Base-by-base conservation (phyloP, 139 green algal genomes). In the Micromonas pusilla region DNA sequence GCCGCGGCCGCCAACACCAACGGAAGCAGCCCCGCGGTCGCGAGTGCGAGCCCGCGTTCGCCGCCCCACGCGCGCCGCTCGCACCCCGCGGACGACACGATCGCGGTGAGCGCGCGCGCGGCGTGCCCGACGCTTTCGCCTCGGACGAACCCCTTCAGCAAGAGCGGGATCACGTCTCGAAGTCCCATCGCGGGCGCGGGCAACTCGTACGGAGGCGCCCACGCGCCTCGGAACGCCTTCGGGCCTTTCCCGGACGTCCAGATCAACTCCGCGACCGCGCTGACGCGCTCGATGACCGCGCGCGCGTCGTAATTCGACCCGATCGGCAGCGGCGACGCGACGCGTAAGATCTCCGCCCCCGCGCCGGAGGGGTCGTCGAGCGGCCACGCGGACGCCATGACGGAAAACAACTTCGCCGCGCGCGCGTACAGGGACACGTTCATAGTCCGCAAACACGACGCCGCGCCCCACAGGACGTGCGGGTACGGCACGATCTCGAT, bases 401-500 rank as follows among this genome's bases (percentile, higher is more conserved):
- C 76, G n/a, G 77, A 67, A 52, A 93, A 71, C 25, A 96, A 81
- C 0, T 81, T 68, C 39, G 91, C 82, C 2, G 83, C 82, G 26
- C 87, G 78, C 64, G 79, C 54, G 66, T 88, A 92, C 26, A 95
- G 67, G 60, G 86, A 83, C 16, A 92, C 87, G 52, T 87, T 86
- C 32, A 79, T 82, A 19, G 64, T 87, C 73, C 84, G 70, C 54
- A 94, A 82, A 70, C 93, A 70, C 31, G 87, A 86, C 30, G 92
- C 53, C 9, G 76, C 87, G 6, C 87, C 79, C 66, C 66, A 73
- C 30, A 73, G 87, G 9, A 94, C n/a, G 66, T 94, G 90, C 0
- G 91, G 91, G 70, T 88, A 92, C 26, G 92, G 76, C 81, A 93
- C 70, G 60, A 93, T 73, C n/a, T n/a, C n/a, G n/a, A 66, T 89